phyloP scores from a whole-genome alignment of 2,329 filamentous ascomycete species.

The Aspergillus caelatus region DNA sequence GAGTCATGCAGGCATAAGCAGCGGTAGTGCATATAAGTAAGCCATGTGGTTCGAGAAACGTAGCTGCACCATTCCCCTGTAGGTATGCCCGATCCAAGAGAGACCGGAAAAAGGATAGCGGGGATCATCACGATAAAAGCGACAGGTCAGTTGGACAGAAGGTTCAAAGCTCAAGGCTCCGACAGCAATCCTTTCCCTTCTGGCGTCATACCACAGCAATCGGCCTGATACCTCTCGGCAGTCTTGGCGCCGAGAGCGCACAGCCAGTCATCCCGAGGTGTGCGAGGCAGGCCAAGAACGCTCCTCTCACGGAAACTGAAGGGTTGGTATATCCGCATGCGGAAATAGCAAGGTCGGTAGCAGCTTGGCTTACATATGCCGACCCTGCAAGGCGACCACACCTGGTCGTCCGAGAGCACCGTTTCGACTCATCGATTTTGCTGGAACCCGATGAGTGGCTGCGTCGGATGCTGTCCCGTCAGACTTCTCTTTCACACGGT shows the following conservation, averaged over 20 bases:
- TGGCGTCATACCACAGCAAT: neutral
- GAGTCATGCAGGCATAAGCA: neutral
- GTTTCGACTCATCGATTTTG: neutral
- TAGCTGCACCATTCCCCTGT: neutral
- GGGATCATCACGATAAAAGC: neutral
- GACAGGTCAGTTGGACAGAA: neutral
- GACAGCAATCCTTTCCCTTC: neutral
- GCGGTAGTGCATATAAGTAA: neutral
- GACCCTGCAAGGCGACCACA: neutral
- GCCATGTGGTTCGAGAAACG: neutral
- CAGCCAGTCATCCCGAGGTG: neutral
- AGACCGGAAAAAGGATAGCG: neutral
- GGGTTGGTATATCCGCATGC: neutral
- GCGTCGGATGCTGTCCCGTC: neutral
- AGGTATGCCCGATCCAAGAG: neutral
- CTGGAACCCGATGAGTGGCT: neutral
- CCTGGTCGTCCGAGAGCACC: neutral
- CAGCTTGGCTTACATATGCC: slow-evolving; percentile 4
- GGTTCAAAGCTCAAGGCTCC: no score
- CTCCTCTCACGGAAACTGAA: neutral
- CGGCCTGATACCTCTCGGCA: neutral
- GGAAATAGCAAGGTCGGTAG: neutral
- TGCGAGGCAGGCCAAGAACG: neutral
- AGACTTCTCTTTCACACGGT: neutral
- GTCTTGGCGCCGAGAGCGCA: slow-evolving; percentile 3